phyloP scores from a whole-genome alignment of 805 yeast genomes.

The Wickerhamiella azyma region DNA sequence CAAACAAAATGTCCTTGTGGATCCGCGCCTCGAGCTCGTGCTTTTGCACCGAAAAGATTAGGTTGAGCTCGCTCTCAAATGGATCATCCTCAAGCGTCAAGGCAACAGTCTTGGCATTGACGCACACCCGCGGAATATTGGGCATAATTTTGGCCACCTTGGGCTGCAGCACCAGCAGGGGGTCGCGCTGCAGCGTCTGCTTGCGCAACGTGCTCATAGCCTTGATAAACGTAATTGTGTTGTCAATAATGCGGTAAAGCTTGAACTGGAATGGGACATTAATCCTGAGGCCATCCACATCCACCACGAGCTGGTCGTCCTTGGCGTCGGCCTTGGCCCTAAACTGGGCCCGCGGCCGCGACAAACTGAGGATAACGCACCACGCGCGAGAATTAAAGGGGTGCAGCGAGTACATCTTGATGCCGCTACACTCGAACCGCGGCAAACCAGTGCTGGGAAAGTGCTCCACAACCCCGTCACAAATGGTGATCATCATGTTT shows the following conservation, averaged over 20 bases:
- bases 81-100: conserved; percentile 78
- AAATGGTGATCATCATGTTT: conserved; percentile 34
- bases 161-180: conserved; percentile 19
- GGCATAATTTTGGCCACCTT: conserved; percentile 20
- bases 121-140: conserved; percentile 33
- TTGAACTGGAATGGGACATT: conserved; percentile 59
- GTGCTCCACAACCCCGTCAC: conserved; percentile 22
- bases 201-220: conserved; percentile 40
- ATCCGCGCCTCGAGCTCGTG: conserved; percentile 10
- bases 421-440: conserved; percentile 26
- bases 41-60: conserved; percentile 50
- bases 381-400: conserved; percentile 32
- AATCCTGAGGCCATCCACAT: conserved; percentile 25
- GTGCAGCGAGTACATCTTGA: conserved; percentile 36
- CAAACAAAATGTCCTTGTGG: conserved; percentile 8
- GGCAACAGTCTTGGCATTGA: conserved; percentile 43
- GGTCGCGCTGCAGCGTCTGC: conserved; percentile 21
- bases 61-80: conserved; percentile 60
- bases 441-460: conserved; percentile 22
- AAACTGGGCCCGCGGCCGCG: conserved; percentile 17
- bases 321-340: conserved; percentile 2
- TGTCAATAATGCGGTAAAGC: conserved; percentile 69
- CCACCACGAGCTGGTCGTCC: conserved; percentile 12
- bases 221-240: conserved; percentile 53
- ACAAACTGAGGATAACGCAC: conserved; percentile 26